Evolutionary conservation across 495 filamentous ascomycete genomes (phyloP), one percentile per base, ranked within the genome.

Genomic region (Lophiostoma macrostomum): DNA sequence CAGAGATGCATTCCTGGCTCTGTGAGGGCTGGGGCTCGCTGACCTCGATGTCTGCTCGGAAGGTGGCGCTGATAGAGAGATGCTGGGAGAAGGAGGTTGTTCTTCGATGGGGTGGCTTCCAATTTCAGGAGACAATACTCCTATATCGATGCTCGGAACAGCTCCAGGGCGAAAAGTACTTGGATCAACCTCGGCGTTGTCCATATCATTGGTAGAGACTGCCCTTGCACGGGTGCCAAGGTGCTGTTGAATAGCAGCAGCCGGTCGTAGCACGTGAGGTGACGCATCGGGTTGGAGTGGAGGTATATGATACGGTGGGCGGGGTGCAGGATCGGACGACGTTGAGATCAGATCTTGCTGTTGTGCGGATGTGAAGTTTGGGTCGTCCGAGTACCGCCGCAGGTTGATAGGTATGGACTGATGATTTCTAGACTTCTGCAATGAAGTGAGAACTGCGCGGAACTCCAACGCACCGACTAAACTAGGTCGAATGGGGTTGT

Each of bases 391-490:
- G 66, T 87, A 87, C 46, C 85, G 78, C 41, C 86, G 79, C 13
- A 81, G 67, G 56, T 84, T 76, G 28, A 95, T 81, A 11, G 82
- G 81, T 16, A 79, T 73, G 29, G 84, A 74, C 40, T 83, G 79
- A 42, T 85, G 78, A 53, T 87, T 91, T 59, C 85, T 79, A 25
- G 84, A 84, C 60, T 82, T 88, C 58, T 93, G 81, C 39, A 97
- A 70, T 3, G 88, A 86, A 5, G 84, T 83, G 39, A 99, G 74
- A 11, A 96, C 85, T 2, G 91, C 88, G 53, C 88, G 81, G 61
- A 99, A 99, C 69, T 99, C 94, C 45, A 99, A 71, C 4, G 85
- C 94, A 37, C 94, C 94, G 5, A 97, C 87, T 18, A 99, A 70
- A 72, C 91, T 96, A 4, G 94, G 90, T 25, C 94, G 79, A 52